A percentile compares a stretch with the other conserved stretches of the same genome.
Conservation (phyloP, 2,329 filamentous ascomycete genomes). For the Nemania diffusa region DNA sequence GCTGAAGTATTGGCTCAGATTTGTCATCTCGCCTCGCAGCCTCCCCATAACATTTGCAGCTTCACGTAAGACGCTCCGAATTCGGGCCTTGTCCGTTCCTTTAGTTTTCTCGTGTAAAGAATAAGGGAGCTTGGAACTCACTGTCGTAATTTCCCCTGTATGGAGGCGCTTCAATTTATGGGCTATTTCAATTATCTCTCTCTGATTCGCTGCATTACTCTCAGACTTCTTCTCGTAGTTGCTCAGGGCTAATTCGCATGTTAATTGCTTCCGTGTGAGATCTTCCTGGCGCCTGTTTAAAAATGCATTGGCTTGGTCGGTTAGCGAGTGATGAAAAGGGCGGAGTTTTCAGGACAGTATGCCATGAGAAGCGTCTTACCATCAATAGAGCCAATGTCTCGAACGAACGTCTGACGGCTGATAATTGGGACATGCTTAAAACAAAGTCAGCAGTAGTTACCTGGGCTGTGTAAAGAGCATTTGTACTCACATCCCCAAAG, state of each 20-base stretch:
- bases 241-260: not conserved
- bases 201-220: not conserved
- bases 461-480: not conserved
- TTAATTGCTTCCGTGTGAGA: not conserved
- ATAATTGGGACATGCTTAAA: not conserved
- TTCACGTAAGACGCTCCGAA: not conserved
- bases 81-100: not conserved
- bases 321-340: not conserved
- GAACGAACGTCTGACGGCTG: not conserved
- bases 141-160: not conserved
- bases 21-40: not conserved
- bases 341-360: not conserved
- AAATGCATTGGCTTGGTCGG: not conserved
- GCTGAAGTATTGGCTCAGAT: not conserved
- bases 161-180: not conserved
- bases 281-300: not conserved
- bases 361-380: not conserved
- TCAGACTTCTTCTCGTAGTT: not conserved
- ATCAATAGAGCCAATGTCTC: not conserved
- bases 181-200: not conserved
- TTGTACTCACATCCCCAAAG: not conserved
- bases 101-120: not conserved
- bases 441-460: not conserved
- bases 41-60: not conserved
- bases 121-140: not conserved